Evolutionary conservation across 176 grass and related monocot genomes (phyloP).

Genomic region (Cymbopogon citratus): DNA sequence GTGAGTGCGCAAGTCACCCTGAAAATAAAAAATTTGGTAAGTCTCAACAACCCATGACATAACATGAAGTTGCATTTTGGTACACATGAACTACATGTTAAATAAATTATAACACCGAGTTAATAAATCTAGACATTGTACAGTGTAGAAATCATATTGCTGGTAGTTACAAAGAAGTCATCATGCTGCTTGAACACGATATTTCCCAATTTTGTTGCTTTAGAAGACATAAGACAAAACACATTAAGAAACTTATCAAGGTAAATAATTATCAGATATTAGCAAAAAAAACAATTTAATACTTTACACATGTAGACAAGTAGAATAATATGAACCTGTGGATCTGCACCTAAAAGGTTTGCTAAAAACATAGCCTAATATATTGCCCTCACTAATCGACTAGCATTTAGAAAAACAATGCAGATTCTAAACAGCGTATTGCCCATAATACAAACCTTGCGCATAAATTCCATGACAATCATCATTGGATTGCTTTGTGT

Average conservation of each 20-base stretch:
- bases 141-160: not conserved
- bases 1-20: slow-evolving; percentile 81
- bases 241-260: not conserved
- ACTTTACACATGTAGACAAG: slow-evolving; percentile 4
- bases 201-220: not conserved
- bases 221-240: not conserved
- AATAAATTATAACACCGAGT: not conserved
- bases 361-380: not conserved
- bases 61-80: not conserved
- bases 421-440: not conserved
- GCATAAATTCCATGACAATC: slow-evolving; percentile 98
- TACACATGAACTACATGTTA: not conserved
- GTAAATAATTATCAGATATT: not conserved
- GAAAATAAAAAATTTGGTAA: slow-evolving; percentile 30
- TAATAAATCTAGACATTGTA: not conserved
- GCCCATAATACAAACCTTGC: slow-evolving; percentile 57
- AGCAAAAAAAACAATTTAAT: not conserved
- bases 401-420: not conserved
- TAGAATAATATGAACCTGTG: not conserved
- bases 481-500: slow-evolving; percentile 99
- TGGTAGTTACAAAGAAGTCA: not conserved
- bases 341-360: not conserved
- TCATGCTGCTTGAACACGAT: not conserved
- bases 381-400: not conserved
- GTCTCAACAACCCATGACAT: slow-evolving; percentile 11